Percentiles rank a stretch among this genome's conserved stretches.
phyloP scores from a whole-genome alignment of 192 early-diverging fungal genomes.

The Podila epicladia region DNA sequence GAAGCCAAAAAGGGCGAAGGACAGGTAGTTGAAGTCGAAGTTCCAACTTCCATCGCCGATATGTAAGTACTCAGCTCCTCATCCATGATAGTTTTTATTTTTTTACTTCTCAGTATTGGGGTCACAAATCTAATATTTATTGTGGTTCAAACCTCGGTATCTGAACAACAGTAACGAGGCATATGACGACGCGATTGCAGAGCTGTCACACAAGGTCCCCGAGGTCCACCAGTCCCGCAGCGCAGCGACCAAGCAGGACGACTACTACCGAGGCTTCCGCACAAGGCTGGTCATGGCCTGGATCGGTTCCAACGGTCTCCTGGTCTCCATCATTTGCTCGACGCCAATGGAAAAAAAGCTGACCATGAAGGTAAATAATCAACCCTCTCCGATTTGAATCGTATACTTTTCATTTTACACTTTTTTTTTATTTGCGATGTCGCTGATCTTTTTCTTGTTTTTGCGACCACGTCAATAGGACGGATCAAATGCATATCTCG shows the following conservation, averaged over 20 bases:
- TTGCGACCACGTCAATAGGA: slow-evolving; percentile 5
- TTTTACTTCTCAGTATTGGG: background rate
- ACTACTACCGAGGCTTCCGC: slow-evolving; percentile 83
- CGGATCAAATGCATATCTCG: slow-evolving; percentile 61
- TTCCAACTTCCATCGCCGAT: slow-evolving; percentile 77
- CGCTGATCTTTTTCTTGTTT: background rate
- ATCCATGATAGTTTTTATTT: too few species aligned
- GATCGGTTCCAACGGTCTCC: slow-evolving; percentile 76
- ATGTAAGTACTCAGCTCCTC: slow-evolving; percentile 49
- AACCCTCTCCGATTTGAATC: background rate
- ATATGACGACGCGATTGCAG: slow-evolving; percentile 57
- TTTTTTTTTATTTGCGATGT: background rate
- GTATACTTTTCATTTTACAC: background rate
- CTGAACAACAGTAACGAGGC: slow-evolving; percentile 57
- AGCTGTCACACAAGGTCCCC: slow-evolving; percentile 39
- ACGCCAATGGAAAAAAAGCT: slow-evolving; percentile 29
- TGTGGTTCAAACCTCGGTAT: background rate
- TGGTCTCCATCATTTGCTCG: slow-evolving; percentile 71
- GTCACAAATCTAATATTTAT: background rate
- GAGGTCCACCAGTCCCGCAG: slow-evolving; percentile 50
- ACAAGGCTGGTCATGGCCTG: slow-evolving; percentile 78
- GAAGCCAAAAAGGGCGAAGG: slow-evolving; percentile 61
- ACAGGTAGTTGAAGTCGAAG: slow-evolving; percentile 58
- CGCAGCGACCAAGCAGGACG: slow-evolving; percentile 67
- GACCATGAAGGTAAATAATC: slow-evolving; percentile 26